These are phyloP conservation scores for Entomophthora muscae DNA, from an alignment of 371 early-diverging fungal genomes.

Conservation along the genomic window DNA sequence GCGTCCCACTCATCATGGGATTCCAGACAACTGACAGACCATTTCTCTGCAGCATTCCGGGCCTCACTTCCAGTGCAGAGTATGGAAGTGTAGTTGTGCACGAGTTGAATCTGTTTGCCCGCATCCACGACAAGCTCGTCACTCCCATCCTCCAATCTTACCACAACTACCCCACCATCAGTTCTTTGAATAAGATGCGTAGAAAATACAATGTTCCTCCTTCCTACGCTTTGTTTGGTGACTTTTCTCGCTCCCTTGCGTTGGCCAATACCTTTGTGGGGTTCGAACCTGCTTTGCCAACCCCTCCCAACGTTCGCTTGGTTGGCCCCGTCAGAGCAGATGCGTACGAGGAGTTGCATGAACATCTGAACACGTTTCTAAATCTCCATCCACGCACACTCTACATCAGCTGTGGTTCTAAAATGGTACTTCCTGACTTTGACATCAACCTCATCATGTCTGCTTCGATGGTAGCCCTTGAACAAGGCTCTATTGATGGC, in stretches of 20 bases:
- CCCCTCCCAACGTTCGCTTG: neutral
- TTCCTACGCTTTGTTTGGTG: neutral
- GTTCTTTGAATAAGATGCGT: neutral
- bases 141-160: neutral
- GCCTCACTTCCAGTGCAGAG: neutral
- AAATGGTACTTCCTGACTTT: neutral
- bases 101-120: neutral
- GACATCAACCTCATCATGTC: neutral
- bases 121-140: neutral
- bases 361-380: neutral
- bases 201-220: neutral
- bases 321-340: neutral
- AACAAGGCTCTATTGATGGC: conserved; percentile 4
- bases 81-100: neutral
- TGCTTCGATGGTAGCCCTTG: neutral
- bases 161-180: neutral
- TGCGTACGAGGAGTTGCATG: no score
- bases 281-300: neutral
- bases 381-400: neutral
- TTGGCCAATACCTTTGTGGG: conserved; percentile 3
- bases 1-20: no score
- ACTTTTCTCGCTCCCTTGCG: neutral
- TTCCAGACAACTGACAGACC: neutral
- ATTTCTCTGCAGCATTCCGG: neutral
- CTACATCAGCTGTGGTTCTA: neutral